Evolutionary conservation across 257 asterid species (phyloP).

Genomic region (Echites panduratus): DNA sequence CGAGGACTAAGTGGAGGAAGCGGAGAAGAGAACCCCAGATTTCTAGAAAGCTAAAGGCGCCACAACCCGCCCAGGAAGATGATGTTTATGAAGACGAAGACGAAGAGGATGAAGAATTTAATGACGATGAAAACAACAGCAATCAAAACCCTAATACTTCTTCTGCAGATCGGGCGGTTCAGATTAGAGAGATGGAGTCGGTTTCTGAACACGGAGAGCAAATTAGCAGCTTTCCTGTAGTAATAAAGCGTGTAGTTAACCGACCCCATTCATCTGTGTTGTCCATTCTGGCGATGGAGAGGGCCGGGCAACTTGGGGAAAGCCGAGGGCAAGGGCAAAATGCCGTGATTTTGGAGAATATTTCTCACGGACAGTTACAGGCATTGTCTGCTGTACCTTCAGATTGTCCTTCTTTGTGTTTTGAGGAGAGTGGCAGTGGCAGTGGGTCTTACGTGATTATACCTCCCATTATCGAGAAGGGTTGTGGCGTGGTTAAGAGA

Average conservation of each 20-base stretch:
- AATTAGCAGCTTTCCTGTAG: conserved; percentile 67
- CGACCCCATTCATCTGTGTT: conserved; percentile 82
- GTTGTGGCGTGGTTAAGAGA: conserved; percentile 65
- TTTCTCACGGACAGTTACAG: conserved; percentile 90
- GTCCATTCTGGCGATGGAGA: conserved; percentile 56
- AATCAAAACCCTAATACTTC: conserved; percentile 20
- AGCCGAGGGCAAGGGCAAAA: conserved; percentile 46
- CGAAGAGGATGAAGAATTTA: conserved; percentile 69
- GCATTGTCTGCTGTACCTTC: conserved; percentile 70
- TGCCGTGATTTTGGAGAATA: conserved; percentile 62
- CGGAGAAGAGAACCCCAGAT: conserved; percentile 67
- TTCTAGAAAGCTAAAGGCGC: conserved; percentile 54
- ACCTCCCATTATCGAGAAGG: conserved; percentile 72
- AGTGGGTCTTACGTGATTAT: conserved; percentile 62
- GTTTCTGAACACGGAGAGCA: conserved; percentile 47
- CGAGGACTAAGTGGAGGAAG: conserved; percentile 89
- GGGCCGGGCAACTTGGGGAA: conserved; percentile 52
- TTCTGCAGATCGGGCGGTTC: conserved; percentile 36
- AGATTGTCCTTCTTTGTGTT: conserved; percentile 41
- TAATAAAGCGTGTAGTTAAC: conserved; percentile 48
- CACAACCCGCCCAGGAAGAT: conserved; percentile 39
- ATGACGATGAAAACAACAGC: conserved; percentile 36
- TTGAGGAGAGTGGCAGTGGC: conserved; percentile 47
- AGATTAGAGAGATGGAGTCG: conserved; percentile 50
- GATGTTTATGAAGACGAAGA: conserved; percentile 76